Conservation (phyloP, 2,329 filamentous ascomycete species). For the Cryphonectria japonica region DNA sequence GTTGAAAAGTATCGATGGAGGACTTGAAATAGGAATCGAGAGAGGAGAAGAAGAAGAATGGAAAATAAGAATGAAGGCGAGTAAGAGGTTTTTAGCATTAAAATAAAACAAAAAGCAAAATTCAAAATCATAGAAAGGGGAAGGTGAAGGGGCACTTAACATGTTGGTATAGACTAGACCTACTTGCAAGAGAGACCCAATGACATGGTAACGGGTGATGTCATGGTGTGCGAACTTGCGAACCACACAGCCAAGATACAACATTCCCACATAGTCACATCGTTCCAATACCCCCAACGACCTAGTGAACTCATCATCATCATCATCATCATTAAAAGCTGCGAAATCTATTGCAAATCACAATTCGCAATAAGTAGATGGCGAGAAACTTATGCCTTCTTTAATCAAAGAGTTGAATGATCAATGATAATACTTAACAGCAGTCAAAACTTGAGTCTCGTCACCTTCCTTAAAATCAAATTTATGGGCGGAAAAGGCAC, state of each 20-base stretch:
- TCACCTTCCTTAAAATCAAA: not conserved
- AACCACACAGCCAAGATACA: not conserved
- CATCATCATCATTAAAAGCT: not conserved
- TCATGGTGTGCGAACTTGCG: not conserved
- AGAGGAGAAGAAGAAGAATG: not conserved
- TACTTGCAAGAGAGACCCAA: not conserved
- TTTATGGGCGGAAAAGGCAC: not conserved
- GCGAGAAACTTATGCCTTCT: not conserved
- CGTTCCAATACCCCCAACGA: not conserved
- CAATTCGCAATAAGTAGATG: not conserved
- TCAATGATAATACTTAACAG: too few relatives aligned
- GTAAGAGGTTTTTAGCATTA: not conserved
- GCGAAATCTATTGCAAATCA: not conserved
- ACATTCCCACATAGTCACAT: not conserved
- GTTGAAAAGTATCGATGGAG: not conserved
- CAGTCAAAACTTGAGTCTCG: not conserved
- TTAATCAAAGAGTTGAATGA: not conserved
- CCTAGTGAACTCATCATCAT: not conserved
- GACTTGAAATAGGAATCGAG: not conserved
- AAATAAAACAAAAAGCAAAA: not conserved
- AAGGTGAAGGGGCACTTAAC: not conserved
- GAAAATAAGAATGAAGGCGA: not conserved
- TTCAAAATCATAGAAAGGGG: too few relatives aligned
- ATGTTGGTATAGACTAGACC: not conserved
- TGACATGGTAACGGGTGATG: constrained; percentile 12